Evolutionary conservation across 441 rosid species (phyloP).

Genomic region (Croton setiger): DNA sequence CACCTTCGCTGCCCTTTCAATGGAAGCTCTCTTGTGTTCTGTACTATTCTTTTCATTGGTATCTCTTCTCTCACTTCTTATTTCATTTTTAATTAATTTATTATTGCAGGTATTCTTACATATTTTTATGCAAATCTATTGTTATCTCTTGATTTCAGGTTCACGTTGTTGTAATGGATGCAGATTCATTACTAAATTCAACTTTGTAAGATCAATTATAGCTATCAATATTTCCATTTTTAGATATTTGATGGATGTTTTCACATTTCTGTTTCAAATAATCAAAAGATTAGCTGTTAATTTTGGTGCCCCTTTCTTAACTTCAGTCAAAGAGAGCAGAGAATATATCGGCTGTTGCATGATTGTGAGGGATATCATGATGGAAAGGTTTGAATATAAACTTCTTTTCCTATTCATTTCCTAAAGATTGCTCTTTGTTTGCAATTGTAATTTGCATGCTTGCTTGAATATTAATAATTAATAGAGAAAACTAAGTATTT

Average conservation of each 20-base stretch:
- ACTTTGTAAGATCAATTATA: not conserved
- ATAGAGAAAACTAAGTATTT: too few relatives aligned
- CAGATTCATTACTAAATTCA: constrained; percentile 8
- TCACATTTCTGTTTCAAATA: not conserved
- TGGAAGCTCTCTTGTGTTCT: too few relatives aligned
- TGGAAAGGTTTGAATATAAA: constrained; percentile 4
- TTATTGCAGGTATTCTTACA: too few relatives aligned
- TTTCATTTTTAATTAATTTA: too few relatives aligned
- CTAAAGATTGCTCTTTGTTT: not conserved
- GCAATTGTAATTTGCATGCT: not conserved
- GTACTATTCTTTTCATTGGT: too few relatives aligned
- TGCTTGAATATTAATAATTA: too few relatives aligned
- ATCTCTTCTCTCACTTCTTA: too few relatives aligned
- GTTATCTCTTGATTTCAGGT: too few relatives aligned
- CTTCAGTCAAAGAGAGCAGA: constrained; percentile 2
- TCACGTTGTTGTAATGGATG: not conserved
- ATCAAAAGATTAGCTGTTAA: not conserved
- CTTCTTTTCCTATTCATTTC: not conserved
- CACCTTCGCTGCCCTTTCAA: too few relatives aligned
- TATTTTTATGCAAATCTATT: too few relatives aligned
- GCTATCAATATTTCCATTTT: not conserved
- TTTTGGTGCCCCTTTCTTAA: not conserved
- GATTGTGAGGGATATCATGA: constrained; percentile 8
- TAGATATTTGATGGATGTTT: not conserved
- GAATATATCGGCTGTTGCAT: not conserved